These are phyloP conservation scores for Lachancea kluyveri DNA, from an alignment of 805 yeast species.

Conservation along the genomic window DNA sequence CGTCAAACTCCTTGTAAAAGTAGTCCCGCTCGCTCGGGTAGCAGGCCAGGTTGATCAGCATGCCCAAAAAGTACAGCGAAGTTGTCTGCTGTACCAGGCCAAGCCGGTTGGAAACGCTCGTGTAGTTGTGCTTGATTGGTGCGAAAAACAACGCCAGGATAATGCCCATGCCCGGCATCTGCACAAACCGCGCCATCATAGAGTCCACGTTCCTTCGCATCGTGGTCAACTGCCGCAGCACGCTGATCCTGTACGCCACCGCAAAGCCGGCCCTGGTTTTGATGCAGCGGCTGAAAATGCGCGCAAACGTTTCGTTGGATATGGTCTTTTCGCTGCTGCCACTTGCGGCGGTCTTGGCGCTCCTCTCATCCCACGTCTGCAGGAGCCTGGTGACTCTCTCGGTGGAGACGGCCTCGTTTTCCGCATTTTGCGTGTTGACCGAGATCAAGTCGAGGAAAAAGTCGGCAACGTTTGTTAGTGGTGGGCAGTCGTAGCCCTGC, in stretches of 20 bases:
- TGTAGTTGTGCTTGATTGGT: conserved; percentile 41
- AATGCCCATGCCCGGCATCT: conserved; percentile 56
- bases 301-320: conserved; percentile 11
- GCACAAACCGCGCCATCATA: conserved; percentile 56
- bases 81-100: conserved; percentile 73
- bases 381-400: conserved; percentile 36
- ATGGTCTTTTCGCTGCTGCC: conserved; percentile 9
- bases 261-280: conserved; percentile 16
- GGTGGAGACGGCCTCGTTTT: conserved; percentile 36
- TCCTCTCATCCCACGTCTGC: conserved; percentile 31
- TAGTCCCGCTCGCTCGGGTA: conserved; percentile 69
- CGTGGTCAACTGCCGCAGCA: conserved; percentile 31
- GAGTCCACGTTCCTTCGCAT: conserved; percentile 50
- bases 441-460: conserved; percentile 66
- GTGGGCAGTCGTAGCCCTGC: conserved; percentile 53
- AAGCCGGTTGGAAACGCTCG: conserved; percentile 58
- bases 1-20: conserved; percentile 74
- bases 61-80: conserved; percentile 70
- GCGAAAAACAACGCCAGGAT: conserved; percentile 64
- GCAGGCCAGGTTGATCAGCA: conserved; percentile 68
- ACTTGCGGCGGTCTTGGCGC: neutral
- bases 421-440: conserved; percentile 40
- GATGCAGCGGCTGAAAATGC: conserved; percentile 16
- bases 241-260: conserved; percentile 35
- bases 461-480: conserved; percentile 65